phyloP scores from a whole-genome alignment of 2,329 filamentous ascomycete genomes.

The Gremmenia infestans region DNA sequence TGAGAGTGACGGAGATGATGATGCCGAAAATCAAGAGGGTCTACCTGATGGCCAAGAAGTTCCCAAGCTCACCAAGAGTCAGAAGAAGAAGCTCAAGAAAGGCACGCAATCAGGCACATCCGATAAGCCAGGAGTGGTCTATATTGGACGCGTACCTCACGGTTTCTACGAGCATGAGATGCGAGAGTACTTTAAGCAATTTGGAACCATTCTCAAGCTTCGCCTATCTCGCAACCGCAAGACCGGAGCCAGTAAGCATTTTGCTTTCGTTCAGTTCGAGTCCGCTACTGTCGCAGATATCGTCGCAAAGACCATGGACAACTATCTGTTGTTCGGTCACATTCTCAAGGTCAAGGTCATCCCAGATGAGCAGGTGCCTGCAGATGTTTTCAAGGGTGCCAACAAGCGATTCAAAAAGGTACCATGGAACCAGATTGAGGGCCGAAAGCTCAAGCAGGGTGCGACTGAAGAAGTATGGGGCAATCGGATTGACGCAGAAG shows the following conservation, averaged over 20 bases:
- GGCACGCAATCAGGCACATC: slow-evolving; percentile 36
- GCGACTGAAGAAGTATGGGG: slow-evolving; percentile 74
- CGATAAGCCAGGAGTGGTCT: slow-evolving; percentile 71
- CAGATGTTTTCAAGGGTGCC: slow-evolving; percentile 82
- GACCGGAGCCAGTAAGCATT: slow-evolving; percentile 89
- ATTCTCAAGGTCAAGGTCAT: slow-evolving; percentile 84
- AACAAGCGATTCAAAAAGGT: slow-evolving; percentile 85
- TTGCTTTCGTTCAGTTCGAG: slow-evolving; percentile 86
- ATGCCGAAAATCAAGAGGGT: slow-evolving; percentile 31
- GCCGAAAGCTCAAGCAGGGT: slow-evolving; percentile 67
- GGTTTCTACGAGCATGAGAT: slow-evolving; percentile 98
- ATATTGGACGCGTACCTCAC: slow-evolving; percentile 85
- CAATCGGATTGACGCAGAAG: slow-evolving; percentile 67
- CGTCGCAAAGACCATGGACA: slow-evolving; percentile 94
- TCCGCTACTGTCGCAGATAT: slow-evolving; percentile 78
- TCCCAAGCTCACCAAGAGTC: slow-evolving; percentile 40
- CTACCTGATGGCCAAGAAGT: slow-evolving; percentile 40
- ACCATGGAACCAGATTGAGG: slow-evolving; percentile 83
- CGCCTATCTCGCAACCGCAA: slow-evolving; percentile 87
- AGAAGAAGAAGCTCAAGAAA: slow-evolving; percentile 46
- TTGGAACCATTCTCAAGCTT: slow-evolving; percentile 72
- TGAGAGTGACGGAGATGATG: slow-evolving; percentile 48
- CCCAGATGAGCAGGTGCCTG: slow-evolving; percentile 70
- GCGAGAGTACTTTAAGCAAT: slow-evolving; percentile 89
- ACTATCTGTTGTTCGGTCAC: slow-evolving; percentile 92